Evolutionary conservation across 1,284 basidiomycete genomes (phyloP), one percentile per base, ranked within the genome.

Genomic region (Marasmius sp.): DNA sequence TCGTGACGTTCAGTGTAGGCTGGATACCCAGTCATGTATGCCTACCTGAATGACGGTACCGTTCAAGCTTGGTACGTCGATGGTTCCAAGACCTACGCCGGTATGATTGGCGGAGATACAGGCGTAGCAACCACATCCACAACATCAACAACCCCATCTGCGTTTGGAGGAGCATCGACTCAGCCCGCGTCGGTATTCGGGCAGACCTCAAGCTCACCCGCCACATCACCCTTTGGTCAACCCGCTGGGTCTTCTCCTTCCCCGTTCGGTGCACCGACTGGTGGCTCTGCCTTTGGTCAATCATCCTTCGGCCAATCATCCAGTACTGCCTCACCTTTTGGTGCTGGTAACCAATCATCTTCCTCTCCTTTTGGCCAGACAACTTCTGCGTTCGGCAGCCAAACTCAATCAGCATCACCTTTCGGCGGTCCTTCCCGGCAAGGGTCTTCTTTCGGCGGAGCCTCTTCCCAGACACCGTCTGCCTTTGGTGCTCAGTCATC

Each of bases 11-110:
- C 18, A 14, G 4, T 49, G 10, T 27, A 84, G 5, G 83, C 86
- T 6, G 77, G 84, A n/a, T 81, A 83, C 9, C 93, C 93, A 0
- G 80, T 93, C 57, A 77, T 94, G 70, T 91, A 87, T 69, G 85
- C 87, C 5, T 94, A 93, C 71, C 83, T 91, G 4, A 92, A 86
- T 62, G 93, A 95, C 68, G 93, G 93, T 18, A 91, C 92, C 0
- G 61, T 95, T 39, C 81, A 88, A 43, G 92, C 81, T 2, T 95
- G 93, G 89, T 80, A 87, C 68, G 71, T 92, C 39, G 84, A 92
- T 53, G 86, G 91, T 70, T 77, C 81, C 2, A 74, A 75, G 20
- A 73, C 79, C 6, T 93, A 91, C 69, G 76, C 80, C 48, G 85
- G 85, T 22, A 85, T 92, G 81, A 68, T 80, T 6, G 63, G 70